Conservation (phyloP, 1,284 basidiomycete genomes). For the Marasmius oreades region DNA sequence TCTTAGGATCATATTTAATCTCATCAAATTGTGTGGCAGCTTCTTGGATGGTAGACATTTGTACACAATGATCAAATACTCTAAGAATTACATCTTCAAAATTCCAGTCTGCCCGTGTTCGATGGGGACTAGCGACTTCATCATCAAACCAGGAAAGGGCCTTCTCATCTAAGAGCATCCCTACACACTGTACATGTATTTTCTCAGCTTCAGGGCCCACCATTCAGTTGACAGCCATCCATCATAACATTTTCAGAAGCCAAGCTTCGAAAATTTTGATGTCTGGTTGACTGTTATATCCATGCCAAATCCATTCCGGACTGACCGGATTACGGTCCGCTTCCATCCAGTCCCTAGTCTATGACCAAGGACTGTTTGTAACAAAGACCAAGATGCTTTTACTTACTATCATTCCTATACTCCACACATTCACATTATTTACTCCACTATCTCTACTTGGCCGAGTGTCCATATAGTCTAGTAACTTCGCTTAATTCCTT, state of each 20-base stretch:
- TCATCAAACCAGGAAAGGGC: conserved; percentile 15
- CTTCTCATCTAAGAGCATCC: conserved; percentile 9
- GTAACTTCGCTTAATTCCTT: too few relatives aligned
- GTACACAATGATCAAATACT: conserved; percentile 19
- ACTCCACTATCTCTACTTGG: too few relatives aligned
- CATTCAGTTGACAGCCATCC: neutral
- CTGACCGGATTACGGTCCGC: too few relatives aligned
- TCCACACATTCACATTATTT: too few relatives aligned
- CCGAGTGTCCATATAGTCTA: too few relatives aligned
- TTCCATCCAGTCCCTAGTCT: too few relatives aligned
- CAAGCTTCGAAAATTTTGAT: conserved; percentile 1
- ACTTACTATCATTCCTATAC: too few relatives aligned
- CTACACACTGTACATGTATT: neutral
- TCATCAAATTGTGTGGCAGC: conserved; percentile 12
- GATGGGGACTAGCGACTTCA: conserved; percentile 11
- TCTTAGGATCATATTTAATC: neutral
- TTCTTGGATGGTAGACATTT: conserved; percentile 16
- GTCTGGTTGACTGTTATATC: too few relatives aligned
- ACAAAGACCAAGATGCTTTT: too few relatives aligned
- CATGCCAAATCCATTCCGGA: too few relatives aligned
- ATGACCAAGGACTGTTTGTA: too few relatives aligned
- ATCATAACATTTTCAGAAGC: neutral
- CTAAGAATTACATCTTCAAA: conserved; percentile 16
- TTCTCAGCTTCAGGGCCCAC: neutral
- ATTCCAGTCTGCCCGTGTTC: conserved; percentile 8